Evolutionary conservation across 768 basidiomycete species (phyloP).

Genomic region (Trametes meyenii): DNA sequence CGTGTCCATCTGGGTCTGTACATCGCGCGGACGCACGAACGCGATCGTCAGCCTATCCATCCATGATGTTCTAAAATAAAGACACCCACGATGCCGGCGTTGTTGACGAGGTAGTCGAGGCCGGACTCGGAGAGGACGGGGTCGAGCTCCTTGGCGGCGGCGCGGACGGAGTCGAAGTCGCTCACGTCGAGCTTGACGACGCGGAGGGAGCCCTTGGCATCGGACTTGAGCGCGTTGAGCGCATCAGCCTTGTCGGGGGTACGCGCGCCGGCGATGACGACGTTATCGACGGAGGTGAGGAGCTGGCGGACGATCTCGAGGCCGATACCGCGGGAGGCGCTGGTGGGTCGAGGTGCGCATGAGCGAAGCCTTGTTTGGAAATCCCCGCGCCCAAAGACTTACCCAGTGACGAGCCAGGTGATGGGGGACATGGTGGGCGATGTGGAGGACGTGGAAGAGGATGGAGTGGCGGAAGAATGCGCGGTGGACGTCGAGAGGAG

Average conservation of each 20-base stretch:
- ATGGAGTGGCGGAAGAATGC: no score
- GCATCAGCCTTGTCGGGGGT: constrained; percentile 28
- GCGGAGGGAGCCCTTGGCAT: constrained; percentile 35
- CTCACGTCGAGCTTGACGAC: constrained; percentile 38
- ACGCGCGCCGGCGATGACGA: constrained; percentile 36
- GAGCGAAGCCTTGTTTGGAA: not conserved
- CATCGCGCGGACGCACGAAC: no score
- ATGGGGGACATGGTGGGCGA: not conserved
- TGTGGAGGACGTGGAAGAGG: not conserved
- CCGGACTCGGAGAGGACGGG: constrained; percentile 34
- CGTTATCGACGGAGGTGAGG: constrained; percentile 23
- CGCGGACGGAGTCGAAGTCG: constrained; percentile 32
- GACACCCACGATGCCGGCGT: constrained; percentile 35
- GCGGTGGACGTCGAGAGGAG: no score
- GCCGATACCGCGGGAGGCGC: constrained; percentile 26
- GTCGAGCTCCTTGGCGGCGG: constrained; percentile 27
- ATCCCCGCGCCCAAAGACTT: not conserved
- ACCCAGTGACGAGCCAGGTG: constrained; percentile 9
- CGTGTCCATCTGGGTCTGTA: constrained; percentile 25
- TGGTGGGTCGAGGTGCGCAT: no score
- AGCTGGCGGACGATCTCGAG: constrained; percentile 28
- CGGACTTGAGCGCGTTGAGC: constrained; percentile 26
- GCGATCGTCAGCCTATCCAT: not conserved
- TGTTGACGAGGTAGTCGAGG: constrained; percentile 44
- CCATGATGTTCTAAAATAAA: no score